Percentiles rank a stretch among this genome's conserved stretches.
phyloP scores from a whole-genome alignment of 2,329 filamentous ascomycete genomes.

The Penicillium glabrum region DNA sequence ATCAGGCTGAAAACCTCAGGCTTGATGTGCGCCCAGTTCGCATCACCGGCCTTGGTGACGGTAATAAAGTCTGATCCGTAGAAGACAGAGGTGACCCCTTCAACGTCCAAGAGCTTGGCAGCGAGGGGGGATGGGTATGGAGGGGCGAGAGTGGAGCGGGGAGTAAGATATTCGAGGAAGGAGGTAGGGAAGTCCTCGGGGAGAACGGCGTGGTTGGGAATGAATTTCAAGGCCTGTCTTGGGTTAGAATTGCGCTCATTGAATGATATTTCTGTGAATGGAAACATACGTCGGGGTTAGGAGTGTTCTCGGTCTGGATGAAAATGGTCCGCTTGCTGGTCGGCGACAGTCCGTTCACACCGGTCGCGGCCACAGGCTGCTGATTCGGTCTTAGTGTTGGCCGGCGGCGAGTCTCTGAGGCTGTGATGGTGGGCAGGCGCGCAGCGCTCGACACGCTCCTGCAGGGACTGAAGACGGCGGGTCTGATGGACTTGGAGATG shows the following conservation, averaged over 20 bases:
- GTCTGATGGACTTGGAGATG: slow-evolving; percentile 27
- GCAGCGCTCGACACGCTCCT: slow-evolving; percentile 46
- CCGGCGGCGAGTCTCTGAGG: slow-evolving; percentile 48
- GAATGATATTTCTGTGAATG: neutral
- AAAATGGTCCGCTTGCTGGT: slow-evolving; percentile 73
- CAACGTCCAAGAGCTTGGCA: slow-evolving; percentile 85
- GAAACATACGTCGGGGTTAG: slow-evolving; percentile 75
- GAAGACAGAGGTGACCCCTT: slow-evolving; percentile 92
- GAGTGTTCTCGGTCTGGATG: slow-evolving; percentile 94
- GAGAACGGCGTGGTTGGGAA: slow-evolving; percentile 83
- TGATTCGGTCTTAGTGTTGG: slow-evolving; percentile 47
- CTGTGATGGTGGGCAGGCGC: slow-evolving; percentile 48
- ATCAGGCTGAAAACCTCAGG: slow-evolving; percentile 95
- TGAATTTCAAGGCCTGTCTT: slow-evolving; percentile 76
- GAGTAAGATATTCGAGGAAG: slow-evolving; percentile 89
- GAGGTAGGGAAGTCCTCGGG: slow-evolving; percentile 70
- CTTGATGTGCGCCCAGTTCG: slow-evolving; percentile 91
- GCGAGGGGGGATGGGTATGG: slow-evolving; percentile 90
- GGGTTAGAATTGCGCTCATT: neutral
- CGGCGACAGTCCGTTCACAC: slow-evolving; percentile 40
- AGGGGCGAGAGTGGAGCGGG: slow-evolving; percentile 81
- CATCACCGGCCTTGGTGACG: slow-evolving; percentile 83
- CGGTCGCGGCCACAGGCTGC: slow-evolving; percentile 36
- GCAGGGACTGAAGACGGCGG: slow-evolving; percentile 30
- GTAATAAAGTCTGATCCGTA: slow-evolving; percentile 97